Evolutionary conservation across 2,329 filamentous ascomycete genomes (phyloP), one percentile per base, ranked within the genome.

Genomic region (Aspergillus transmontanensis): DNA sequence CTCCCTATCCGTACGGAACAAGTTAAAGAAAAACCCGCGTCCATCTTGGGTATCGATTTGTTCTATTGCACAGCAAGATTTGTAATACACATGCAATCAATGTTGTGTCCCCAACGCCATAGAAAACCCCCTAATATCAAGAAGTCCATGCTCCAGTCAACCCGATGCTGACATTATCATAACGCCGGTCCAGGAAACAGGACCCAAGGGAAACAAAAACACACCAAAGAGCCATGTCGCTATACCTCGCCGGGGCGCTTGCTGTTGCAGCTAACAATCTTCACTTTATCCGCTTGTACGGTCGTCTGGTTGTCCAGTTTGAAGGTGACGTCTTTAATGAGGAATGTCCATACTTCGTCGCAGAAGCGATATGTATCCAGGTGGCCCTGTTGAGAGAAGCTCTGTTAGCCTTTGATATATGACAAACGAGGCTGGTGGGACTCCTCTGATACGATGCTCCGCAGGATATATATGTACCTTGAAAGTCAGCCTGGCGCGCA

Each of bases 341-440:
- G 87, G 79, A 99, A 99, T 1, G 95, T 99, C 95, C 95, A 99
- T 63, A 99, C 95, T 82, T 99, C 95, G 81, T 99, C 95, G 83
- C 95, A 99, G 86, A 99, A 99, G 71, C 95, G 91, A 83, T 99
- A 99, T 19, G 95, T 98, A 78, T 98, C 94, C 67, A 99, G 89
- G 76, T 96, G 95, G 55, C 95, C 95, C 94, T 97, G 58, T 30
- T 39, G 61, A 12, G 57, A 58, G 51, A 43, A 58, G 48, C 48
- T 43, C 43, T 58, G 62, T 73, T 57, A 75, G 64, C 61, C 32
- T 21, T 62, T 21, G 57, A 60, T 19, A 41, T 51, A 21, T 26
- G 26, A 28, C 11, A 48, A 43, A 21, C 32, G 30, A 54, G 9
- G 51, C 30, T 36, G n/a, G 28, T 19, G 14, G 14, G n/a, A 51